phyloP scores from a whole-genome alignment of 495 filamentous ascomycete genomes.

The Lasiosphaeria miniovina region DNA sequence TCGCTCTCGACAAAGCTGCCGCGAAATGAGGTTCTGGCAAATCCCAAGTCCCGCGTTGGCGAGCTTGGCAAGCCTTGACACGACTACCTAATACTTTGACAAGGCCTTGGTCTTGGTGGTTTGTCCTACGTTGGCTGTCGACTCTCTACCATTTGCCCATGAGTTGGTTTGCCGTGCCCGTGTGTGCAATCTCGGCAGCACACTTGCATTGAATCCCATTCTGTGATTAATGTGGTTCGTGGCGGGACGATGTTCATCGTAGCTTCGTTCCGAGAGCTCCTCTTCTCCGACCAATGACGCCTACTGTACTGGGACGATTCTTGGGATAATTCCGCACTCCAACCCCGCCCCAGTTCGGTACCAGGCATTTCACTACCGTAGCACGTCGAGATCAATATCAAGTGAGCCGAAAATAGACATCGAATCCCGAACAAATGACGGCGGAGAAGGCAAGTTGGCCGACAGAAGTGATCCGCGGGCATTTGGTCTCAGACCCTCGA shows the following conservation, averaged over 20 bases:
- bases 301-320: slow-evolving; percentile 10
- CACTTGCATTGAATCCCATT: slow-evolving; percentile 10
- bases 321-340: slow-evolving; percentile 2
- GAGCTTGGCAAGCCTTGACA: too few species aligned
- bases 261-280: background rate
- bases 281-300: slow-evolving; percentile 1
- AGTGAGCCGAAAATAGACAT: slow-evolving; percentile 13
- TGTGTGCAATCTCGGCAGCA: slow-evolving; percentile 17
- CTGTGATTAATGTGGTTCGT: background rate
- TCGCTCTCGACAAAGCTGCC: background rate
- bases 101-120: background rate
- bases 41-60: too few species aligned
- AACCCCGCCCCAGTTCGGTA: background rate
- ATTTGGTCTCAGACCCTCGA: background rate
- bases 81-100: too few species aligned
- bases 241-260: background rate
- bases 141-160: background rate
- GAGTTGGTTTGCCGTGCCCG: background rate
- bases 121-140: background rate
- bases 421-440: slow-evolving; percentile 3
- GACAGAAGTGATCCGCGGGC: background rate
- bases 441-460: background rate
- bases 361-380: background rate
- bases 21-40: background rate
- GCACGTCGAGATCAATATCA: background rate